phyloP scores from a whole-genome alignment of 768 basidiomycete genomes.

The Psilocybe sp. region DNA sequence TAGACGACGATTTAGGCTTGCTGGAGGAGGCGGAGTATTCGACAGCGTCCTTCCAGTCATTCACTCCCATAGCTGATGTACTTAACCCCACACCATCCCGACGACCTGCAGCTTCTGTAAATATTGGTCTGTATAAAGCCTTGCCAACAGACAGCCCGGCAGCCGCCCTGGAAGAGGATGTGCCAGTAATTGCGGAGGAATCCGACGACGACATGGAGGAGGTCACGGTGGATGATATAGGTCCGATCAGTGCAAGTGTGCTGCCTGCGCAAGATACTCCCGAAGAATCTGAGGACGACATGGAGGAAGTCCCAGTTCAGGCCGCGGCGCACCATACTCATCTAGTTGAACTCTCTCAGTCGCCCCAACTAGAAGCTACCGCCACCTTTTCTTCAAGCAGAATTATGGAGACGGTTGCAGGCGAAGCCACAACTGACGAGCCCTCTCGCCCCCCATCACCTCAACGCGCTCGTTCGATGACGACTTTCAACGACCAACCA shows the following conservation, averaged over 20 bases:
- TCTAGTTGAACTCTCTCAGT: background rate
- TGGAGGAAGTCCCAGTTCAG: constrained; percentile 33
- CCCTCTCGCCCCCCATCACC: background rate
- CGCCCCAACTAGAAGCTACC: too few relatives aligned
- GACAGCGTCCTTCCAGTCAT: too few relatives aligned
- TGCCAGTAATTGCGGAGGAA: background rate
- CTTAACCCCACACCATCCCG: too few relatives aligned
- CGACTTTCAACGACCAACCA: constrained; percentile 9
- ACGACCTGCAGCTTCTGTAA: too few relatives aligned
- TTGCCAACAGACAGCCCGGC: too few relatives aligned
- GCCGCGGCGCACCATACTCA: background rate
- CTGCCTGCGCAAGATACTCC: background rate
- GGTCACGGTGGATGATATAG: constrained; percentile 8
- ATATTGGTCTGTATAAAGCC: too few relatives aligned
- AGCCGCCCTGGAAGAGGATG: too few relatives aligned
- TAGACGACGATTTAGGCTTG: background rate
- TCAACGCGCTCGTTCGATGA: background rate
- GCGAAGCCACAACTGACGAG: too few relatives aligned
- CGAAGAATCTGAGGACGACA: constrained; percentile 33
- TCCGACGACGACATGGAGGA: constrained; percentile 20
- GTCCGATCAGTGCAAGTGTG: background rate
- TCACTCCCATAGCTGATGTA: too few relatives aligned
- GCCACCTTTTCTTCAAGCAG: too few relatives aligned
- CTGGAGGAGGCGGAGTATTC: too few relatives aligned
- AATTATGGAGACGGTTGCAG: too few relatives aligned